A percentile compares a stretch with the other conserved stretches of the same genome.
phyloP scores from a whole-genome alignment of 148 eudicot genomes.

The Spergularia marina region DNA sequence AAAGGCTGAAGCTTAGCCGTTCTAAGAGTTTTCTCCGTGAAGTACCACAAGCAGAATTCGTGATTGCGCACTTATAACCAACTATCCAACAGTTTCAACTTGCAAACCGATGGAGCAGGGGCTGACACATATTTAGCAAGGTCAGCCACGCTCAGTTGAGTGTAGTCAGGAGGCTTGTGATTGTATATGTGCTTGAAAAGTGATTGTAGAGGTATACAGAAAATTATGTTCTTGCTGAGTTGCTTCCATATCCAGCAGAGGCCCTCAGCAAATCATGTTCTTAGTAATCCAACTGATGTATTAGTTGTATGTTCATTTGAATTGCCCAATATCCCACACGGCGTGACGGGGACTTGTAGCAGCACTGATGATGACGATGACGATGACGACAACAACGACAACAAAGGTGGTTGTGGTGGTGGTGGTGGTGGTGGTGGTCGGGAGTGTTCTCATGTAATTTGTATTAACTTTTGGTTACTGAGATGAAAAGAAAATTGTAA shows the following conservation, averaged over 20 bases:
- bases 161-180: not conserved
- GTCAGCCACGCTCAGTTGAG: not conserved
- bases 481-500: slow-evolving; percentile 11
- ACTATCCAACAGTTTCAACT: slow-evolving; percentile 6
- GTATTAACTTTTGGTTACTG: slow-evolving; percentile 8
- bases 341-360: slow-evolving; percentile 17
- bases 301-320: slow-evolving; percentile 23
- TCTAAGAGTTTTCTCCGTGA: no score
- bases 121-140: slow-evolving; percentile 1
- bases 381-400: not conserved
- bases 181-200: not conserved
- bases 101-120: not conserved
- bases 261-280: slow-evolving; percentile 9
- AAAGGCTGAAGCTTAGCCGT: not conserved
- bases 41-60: not conserved
- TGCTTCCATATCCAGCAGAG: not conserved
- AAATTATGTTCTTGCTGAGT: slow-evolving; percentile 10
- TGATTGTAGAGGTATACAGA: not conserved
- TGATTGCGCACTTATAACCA: slow-evolving; percentile 3
- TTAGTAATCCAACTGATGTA: slow-evolving; percentile 13
- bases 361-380: slow-evolving; percentile 10
- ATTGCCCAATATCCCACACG: slow-evolving; percentile 8
- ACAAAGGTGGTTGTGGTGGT: no score
- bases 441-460: slow-evolving; percentile 17
- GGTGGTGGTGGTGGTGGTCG: slow-evolving; percentile 8